Conservation (phyloP, 768 basidiomycete species). For the Boletales sp. region DNA sequence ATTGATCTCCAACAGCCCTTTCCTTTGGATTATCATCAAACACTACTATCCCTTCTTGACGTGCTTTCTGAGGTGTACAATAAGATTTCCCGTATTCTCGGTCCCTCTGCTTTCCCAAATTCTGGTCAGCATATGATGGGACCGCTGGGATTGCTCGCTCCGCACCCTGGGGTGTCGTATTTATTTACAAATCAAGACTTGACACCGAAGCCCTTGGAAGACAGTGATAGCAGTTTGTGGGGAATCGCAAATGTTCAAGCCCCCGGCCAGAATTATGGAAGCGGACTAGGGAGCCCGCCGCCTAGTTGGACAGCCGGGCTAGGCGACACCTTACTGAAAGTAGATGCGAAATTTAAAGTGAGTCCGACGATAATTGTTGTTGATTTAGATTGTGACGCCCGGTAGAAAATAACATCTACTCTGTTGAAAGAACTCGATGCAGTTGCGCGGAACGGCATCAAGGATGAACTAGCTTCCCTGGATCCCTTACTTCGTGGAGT, state of each 20-base stretch:
- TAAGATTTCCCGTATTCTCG: constrained; percentile 79
- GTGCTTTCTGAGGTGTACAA: constrained; percentile 88
- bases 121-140: constrained; percentile 72
- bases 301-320: constrained; percentile 57
- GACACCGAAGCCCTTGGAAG: constrained; percentile 37
- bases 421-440: constrained; percentile 83
- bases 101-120: constrained; percentile 73
- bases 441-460: constrained; percentile 76
- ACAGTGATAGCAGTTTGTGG: constrained; percentile 61
- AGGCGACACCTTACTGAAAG: constrained; percentile 75
- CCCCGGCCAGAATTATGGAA: constrained; percentile 26
- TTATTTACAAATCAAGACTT: constrained; percentile 47
- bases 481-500: constrained; percentile 73
- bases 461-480: constrained; percentile 76
- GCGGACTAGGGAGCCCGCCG: constrained; percentile 46
- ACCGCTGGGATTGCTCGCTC: constrained; percentile 68
- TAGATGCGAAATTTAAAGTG: constrained; percentile 84
- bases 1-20: constrained; percentile 59
- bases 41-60: constrained; percentile 82
- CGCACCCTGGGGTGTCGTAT: constrained; percentile 81
- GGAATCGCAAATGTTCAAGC: constrained; percentile 57
- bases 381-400: background rate
- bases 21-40: constrained; percentile 84
- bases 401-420: constrained; percentile 79
- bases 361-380: constrained; percentile 16